Evolutionary conservation across 2,329 filamentous ascomycete genomes (phyloP).

Genomic region (Clarireedia hainanense): DNA sequence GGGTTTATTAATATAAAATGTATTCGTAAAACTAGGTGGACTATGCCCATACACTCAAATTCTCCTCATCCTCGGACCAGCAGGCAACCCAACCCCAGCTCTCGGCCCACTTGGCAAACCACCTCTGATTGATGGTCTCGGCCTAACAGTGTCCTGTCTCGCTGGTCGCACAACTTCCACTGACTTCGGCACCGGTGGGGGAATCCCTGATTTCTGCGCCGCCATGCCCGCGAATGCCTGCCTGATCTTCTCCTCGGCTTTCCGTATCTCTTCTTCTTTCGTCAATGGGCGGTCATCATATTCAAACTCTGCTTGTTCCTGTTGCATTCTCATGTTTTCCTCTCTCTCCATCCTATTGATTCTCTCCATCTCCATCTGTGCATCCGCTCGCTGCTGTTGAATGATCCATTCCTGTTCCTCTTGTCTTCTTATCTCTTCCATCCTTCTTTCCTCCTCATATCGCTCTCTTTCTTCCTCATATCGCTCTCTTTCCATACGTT

Average conservation of each 20-base stretch:
- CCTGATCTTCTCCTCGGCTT: constrained; percentile 14
- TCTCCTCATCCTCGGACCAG: constrained; percentile 2
- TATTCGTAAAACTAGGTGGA: not conserved
- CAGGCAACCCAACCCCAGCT: constrained; percentile 2
- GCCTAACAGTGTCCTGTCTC: not conserved
- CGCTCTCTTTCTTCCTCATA: not conserved
- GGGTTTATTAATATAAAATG: no score
- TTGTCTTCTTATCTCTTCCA: not conserved
- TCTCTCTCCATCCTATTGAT: constrained; percentile 2
- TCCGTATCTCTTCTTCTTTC: constrained; percentile 13
- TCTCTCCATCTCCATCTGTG: constrained; percentile 2
- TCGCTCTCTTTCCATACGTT: not conserved
- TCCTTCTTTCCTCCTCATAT: not conserved
- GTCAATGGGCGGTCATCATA: constrained; percentile 6
- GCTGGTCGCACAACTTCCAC: not conserved
- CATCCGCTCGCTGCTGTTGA: constrained; percentile 1
- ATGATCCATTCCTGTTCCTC: constrained; percentile 3
- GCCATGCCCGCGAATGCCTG: constrained; percentile 13
- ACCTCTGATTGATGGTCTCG: constrained; percentile 4
- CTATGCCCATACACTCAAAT: not conserved
- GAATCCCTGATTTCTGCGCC: constrained; percentile 5
- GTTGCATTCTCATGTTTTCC: not conserved
- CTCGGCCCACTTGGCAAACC: constrained; percentile 5
- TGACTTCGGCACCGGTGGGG: not conserved
- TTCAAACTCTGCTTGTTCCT: constrained; percentile 1